Percentiles rank a stretch among this genome's conserved stretches.
phyloP scores from a whole-genome alignment of 2,329 filamentous ascomycete genomes.

The Gaeumannomyces tritici region DNA sequence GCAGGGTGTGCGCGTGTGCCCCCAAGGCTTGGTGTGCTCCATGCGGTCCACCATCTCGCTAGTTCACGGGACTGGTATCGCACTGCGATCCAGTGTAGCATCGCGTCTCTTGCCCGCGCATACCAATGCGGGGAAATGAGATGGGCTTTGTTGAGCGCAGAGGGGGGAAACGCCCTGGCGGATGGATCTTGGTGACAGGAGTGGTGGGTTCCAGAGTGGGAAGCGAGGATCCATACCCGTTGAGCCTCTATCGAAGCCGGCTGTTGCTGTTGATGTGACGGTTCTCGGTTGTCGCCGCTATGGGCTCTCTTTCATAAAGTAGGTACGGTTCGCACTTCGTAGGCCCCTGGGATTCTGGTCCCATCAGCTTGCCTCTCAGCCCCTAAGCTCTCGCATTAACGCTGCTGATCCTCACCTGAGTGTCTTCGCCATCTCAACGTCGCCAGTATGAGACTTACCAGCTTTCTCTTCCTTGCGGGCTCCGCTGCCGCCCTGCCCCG shows the following conservation, averaged over 20 bases:
- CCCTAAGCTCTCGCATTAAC: neutral
- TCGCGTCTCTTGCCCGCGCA: neutral
- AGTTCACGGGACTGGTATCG: neutral
- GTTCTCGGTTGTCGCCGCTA: neutral
- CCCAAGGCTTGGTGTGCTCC: neutral
- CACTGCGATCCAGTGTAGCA: neutral
- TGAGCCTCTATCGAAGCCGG: too few relatives aligned
- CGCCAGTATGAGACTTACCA: conserved; percentile 1
- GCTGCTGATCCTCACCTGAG: neutral
- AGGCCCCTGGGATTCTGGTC: neutral
- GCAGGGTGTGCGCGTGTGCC: neutral
- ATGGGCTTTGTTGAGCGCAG: neutral
- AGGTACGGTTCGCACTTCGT: neutral
- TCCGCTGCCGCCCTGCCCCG: neutral
- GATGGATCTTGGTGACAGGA: neutral
- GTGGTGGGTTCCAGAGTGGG: neutral
- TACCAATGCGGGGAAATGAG: neutral
- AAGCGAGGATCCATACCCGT: neutral
- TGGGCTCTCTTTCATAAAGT: neutral
- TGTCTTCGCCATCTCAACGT: neutral
- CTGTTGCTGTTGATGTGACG: neutral
- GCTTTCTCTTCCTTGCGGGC: neutral
- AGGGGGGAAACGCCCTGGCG: neutral
- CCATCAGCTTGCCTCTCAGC: neutral
- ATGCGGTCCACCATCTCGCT: neutral